Evolutionary conservation across 371 early-diverging fungal genomes (phyloP).

Genomic region (Chytridium lagenaria): DNA sequence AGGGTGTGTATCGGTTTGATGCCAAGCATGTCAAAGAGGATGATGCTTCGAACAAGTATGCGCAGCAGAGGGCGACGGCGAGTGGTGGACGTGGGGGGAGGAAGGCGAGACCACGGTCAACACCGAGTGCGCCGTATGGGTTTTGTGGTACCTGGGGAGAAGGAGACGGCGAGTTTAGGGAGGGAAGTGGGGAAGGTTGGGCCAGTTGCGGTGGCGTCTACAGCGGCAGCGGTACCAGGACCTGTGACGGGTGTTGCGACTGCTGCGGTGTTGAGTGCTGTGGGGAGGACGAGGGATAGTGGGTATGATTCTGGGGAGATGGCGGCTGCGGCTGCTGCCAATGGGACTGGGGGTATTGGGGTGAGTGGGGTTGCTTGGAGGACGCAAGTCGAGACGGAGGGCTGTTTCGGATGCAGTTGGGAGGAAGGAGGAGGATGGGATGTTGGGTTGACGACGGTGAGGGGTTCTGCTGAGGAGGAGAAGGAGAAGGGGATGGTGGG

Average conservation of each 20-base stretch:
- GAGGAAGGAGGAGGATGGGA: too few species aligned
- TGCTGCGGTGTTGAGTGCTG: neutral
- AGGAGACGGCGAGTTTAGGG: too few species aligned
- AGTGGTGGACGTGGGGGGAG: neutral
- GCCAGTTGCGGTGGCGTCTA: neutral
- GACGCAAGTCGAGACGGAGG: too few species aligned
- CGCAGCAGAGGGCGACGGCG: neutral
- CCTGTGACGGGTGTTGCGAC: neutral
- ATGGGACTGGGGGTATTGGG: too few species aligned
- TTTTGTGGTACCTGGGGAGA: too few species aligned
- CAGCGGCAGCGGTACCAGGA: neutral
- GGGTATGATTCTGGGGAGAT: conserved; percentile 14
- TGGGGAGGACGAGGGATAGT: neutral
- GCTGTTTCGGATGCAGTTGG: too few species aligned
- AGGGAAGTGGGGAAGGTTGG: too few species aligned
- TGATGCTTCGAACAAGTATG: neutral
- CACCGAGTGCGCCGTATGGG: too few species aligned
- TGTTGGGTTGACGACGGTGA: too few species aligned
- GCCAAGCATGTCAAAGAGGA: neutral
- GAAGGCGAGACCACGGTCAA: neutral
- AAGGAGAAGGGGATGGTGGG: too few species aligned
- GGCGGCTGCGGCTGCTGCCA: conserved; percentile 2
- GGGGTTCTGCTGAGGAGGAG: too few species aligned
- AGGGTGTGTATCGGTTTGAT: conserved; percentile 10
- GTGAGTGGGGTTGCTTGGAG: too few species aligned